Conservation (phyloP, 1,284 basidiomycete species). For the Boletus sp. region DNA sequence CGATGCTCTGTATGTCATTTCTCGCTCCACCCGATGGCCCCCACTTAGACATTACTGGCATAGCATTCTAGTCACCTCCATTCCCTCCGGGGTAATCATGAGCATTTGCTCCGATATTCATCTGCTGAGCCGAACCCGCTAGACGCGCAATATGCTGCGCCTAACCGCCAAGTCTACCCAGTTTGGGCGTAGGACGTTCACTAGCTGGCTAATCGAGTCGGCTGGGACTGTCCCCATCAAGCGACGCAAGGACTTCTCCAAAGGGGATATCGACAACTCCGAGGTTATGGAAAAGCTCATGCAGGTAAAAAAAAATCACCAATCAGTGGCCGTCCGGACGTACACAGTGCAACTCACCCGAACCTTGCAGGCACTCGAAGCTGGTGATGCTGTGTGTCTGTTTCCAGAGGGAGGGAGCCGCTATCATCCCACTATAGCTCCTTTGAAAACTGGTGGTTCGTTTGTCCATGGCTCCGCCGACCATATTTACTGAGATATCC, state of each 20-base stretch:
- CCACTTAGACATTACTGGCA: background rate
- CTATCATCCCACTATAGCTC: slow-evolving; percentile 78
- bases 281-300: slow-evolving; percentile 64
- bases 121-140: slow-evolving; percentile 8
- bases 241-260: slow-evolving; percentile 63
- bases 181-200: slow-evolving; percentile 77
- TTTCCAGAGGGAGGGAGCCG: slow-evolving; percentile 83
- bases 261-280: slow-evolving; percentile 59
- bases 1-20: slow-evolving; percentile 68
- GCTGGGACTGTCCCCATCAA: slow-evolving; percentile 81
- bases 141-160: slow-evolving; percentile 70
- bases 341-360: slow-evolving; percentile 1
- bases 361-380: slow-evolving; percentile 56
- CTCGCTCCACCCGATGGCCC: background rate
- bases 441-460: slow-evolving; percentile 78
- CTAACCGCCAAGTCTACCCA: slow-evolving; percentile 83
- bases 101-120: background rate
- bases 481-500: slow-evolving; percentile 4
- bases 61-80: slow-evolving; percentile 66
- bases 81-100: slow-evolving; percentile 56
- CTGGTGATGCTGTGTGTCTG: slow-evolving; percentile 75
- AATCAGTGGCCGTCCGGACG: background rate
- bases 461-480: slow-evolving; percentile 2
- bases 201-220: slow-evolving; percentile 83
- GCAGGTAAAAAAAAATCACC: slow-evolving; percentile 40